Evolutionary conservation across 2,329 filamentous ascomycete species (phyloP).

Genomic region (Bipolaris cookei): DNA sequence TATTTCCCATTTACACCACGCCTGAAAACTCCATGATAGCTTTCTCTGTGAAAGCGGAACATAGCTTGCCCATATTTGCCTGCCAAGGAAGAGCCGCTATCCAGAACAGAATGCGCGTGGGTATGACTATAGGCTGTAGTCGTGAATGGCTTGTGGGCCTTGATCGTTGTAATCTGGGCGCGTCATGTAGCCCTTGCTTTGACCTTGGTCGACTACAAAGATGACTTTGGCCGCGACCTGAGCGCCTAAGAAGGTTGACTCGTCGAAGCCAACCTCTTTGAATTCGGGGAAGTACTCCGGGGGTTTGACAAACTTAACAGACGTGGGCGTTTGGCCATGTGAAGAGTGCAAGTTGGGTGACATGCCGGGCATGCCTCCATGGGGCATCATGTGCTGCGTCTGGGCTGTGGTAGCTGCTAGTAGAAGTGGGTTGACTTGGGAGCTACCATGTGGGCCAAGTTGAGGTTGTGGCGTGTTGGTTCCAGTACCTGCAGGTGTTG

Average conservation of each 20-base stretch:
- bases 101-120: background rate
- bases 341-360: conserved; percentile 63
- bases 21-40: conserved; percentile 25
- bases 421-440: conserved; percentile 83
- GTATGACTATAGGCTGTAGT: conserved; percentile 50
- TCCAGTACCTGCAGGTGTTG: conserved; percentile 87
- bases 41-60: conserved; percentile 10
- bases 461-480: conserved; percentile 82
- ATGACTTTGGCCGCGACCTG: conserved; percentile 82
- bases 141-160: conserved; percentile 69
- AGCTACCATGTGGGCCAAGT: conserved; percentile 56
- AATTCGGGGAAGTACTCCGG: conserved; percentile 91
- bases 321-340: conserved; percentile 79
- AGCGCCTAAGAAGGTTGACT: conserved; percentile 84
- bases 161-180: conserved; percentile 72
- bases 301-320: conserved; percentile 76
- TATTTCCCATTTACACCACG: conserved; percentile 24
- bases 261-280: conserved; percentile 78
- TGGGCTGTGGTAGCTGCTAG: conserved; percentile 85
- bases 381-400: conserved; percentile 57
- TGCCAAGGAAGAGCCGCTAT: background rate
- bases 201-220: conserved; percentile 71
- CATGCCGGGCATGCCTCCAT: conserved; percentile 43
- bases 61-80: background rate
- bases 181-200: conserved; percentile 72